A percentile compares a stretch with the other conserved stretches of the same genome.
Conservation (phyloP, 805 yeast genomes). For the Yarrowia sp. region DNA sequence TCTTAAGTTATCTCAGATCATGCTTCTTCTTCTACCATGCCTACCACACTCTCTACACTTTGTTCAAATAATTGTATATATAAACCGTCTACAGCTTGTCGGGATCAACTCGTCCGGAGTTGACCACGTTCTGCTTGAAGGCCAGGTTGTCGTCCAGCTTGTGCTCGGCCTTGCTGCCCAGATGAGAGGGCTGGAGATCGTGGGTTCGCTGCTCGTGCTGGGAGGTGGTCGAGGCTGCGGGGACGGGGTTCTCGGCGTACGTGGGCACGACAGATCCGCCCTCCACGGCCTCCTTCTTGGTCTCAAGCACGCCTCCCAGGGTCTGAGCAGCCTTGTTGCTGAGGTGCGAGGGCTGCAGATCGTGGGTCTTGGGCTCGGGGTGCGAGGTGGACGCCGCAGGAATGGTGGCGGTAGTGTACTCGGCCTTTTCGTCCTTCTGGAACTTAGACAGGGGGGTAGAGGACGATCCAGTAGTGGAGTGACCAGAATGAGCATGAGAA, state of each 20-base stretch:
- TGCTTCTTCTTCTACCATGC: too few species aligned
- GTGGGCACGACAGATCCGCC: constrained; percentile 51
- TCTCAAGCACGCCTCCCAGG: constrained; percentile 71
- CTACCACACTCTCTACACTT: too few species aligned
- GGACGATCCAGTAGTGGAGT: neutral
- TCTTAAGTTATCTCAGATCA: too few species aligned
- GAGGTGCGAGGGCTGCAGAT: constrained; percentile 22
- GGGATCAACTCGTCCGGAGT: constrained; percentile 2
- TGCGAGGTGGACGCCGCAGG: constrained; percentile 15
- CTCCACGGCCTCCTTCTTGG: constrained; percentile 84
- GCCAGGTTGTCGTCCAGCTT: constrained; percentile 15
- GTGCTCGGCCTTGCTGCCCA: constrained; percentile 16
- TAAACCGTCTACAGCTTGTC: neutral
- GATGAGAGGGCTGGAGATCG: constrained; percentile 24
- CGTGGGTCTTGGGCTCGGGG: constrained; percentile 11
- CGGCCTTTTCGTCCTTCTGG: constrained; percentile 4
- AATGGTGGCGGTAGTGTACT: constrained; percentile 1
- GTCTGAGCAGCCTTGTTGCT: constrained; percentile 1
- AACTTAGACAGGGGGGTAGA: neutral
- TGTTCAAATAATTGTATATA: neutral
- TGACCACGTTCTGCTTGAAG: constrained; percentile 25
- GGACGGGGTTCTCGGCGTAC: constrained; percentile 20
- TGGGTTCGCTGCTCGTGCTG: constrained; percentile 9
- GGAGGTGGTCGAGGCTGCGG: constrained; percentile 10
- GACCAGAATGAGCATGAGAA: neutral